Evolutionary conservation across 2,329 filamentous ascomycete genomes (phyloP).

Genomic region (Ambrosiella beaveri): DNA sequence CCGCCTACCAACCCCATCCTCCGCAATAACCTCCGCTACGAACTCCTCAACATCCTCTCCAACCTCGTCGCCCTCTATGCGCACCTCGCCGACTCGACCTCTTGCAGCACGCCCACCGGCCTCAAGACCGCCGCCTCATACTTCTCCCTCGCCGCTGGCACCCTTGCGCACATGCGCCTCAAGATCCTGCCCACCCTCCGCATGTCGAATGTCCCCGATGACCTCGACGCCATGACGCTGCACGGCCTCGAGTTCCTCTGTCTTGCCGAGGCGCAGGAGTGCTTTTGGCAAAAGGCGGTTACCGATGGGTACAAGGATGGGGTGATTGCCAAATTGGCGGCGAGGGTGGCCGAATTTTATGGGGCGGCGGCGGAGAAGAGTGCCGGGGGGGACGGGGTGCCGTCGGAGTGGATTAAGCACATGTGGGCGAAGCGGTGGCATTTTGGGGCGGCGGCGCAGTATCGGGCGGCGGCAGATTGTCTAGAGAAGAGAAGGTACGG

Average conservation of each 20-base stretch:
- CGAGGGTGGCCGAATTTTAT: conserved; percentile 80
- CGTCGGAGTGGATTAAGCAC: conserved; percentile 93
- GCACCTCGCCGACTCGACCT: conserved; percentile 68
- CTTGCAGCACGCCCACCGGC: conserved; percentile 61
- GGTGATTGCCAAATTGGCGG: conserved; percentile 78
- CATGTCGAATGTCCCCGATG: conserved; percentile 67
- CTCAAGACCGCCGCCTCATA: conserved; percentile 80
- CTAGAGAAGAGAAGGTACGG: conserved; percentile 89
- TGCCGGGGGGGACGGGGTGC: conserved; percentile 75
- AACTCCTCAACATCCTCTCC: conserved; percentile 82
- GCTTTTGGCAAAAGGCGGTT: conserved; percentile 94
- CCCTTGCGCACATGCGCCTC: conserved; percentile 60
- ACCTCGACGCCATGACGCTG: conserved; percentile 82
- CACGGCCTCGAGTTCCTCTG: conserved; percentile 69
- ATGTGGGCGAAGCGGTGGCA: conserved; percentile 95
- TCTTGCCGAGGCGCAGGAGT: conserved; percentile 88
- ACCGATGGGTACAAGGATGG: conserved; percentile 87
- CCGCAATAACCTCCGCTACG: conserved; percentile 54
- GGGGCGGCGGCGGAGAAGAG: conserved; percentile 68
- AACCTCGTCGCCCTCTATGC: conserved; percentile 90
- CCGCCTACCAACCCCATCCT: conserved; percentile 59
- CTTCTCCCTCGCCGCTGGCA: conserved; percentile 73
- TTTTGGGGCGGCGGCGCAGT: conserved; percentile 90
- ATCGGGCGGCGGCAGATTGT: conserved; percentile 75
- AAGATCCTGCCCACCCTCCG: conserved; percentile 68